Conservation (phyloP, 768 basidiomycete species). For the Leccinellum rugosiceps region DNA sequence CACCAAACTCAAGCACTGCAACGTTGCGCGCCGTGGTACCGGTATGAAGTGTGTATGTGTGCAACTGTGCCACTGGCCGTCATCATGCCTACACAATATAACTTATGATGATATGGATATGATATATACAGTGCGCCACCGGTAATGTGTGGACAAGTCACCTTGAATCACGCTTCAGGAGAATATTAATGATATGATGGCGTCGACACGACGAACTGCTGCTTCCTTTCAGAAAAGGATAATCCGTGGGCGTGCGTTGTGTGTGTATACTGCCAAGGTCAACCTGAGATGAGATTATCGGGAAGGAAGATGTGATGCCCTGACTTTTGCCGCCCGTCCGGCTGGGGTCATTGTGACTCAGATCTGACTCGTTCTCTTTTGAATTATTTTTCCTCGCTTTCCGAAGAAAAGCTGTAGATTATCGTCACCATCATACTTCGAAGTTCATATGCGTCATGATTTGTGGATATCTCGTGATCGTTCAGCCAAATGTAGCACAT, state of each 20-base stretch:
- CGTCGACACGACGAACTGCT: not conserved
- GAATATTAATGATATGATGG: not conserved
- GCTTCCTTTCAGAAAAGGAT: constrained; percentile 4
- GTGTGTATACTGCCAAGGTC: not conserved
- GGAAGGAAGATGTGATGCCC: not conserved
- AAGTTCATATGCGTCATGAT: not conserved
- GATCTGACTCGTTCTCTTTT: constrained; percentile 1
- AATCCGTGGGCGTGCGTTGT: not conserved
- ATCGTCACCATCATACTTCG: not conserved
- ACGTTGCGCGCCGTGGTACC: not conserved
- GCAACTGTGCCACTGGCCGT: not conserved
- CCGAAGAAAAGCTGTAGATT: not conserved
- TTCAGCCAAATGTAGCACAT: not conserved
- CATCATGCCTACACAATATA: not conserved
- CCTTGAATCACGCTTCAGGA: not conserved
- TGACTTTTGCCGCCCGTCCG: not conserved
- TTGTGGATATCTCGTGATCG: not conserved
- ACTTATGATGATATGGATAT: not conserved
- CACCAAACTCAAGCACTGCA: constrained; percentile 7
- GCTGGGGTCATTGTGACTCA: not conserved
- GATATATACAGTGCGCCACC: constrained; percentile 14
- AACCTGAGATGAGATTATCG: not conserved
- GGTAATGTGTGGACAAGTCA: constrained; percentile 2
- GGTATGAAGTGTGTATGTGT: not conserved
- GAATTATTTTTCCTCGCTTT: not conserved